Evolutionary conservation across 2,329 filamentous ascomycete genomes (phyloP).

Genomic region (Aspergillus hiratsukae): DNA sequence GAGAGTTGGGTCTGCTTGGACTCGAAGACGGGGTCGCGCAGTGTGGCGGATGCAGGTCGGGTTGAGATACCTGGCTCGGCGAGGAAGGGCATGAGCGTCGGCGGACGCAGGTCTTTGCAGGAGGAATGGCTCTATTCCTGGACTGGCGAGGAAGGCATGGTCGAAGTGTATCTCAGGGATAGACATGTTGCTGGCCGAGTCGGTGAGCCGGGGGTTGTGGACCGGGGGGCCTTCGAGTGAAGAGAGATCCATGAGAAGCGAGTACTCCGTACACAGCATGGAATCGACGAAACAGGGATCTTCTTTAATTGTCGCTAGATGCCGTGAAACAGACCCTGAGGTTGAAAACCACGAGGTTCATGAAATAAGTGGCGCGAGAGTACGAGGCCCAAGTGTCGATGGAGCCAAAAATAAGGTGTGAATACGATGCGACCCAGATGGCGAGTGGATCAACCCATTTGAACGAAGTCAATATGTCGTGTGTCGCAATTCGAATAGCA

Average conservation of each 20-base stretch:
- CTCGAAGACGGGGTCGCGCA: not conserved
- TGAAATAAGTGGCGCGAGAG: conserved; percentile 6
- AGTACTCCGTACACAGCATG: not conserved
- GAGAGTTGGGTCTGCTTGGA: not conserved
- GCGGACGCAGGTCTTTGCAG: conserved; percentile 12
- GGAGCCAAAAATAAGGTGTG: conserved; percentile 13
- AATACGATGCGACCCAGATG: conserved; percentile 12
- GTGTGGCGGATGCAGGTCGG: not conserved
- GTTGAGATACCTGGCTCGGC: not conserved
- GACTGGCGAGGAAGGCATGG: not conserved
- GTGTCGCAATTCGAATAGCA: not conserved
- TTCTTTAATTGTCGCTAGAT: not conserved
- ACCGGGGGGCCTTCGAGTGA: conserved; percentile 34
- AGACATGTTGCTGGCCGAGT: not conserved
- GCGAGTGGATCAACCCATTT: conserved; percentile 8
- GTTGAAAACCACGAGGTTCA: not conserved
- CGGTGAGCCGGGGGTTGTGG: conserved; percentile 15
- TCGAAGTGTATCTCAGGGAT: conserved; percentile 12
- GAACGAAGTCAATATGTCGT: not conserved
- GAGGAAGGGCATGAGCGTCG: conserved; percentile 4
- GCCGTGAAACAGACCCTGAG: not conserved
- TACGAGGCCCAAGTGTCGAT: conserved; percentile 7
- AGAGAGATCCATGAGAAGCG: conserved; percentile 28
- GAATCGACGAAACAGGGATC: not conserved
- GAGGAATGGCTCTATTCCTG: conserved; percentile 3